A percentile compares a stretch with the other conserved stretches of the same genome.
These are phyloP conservation scores for Zymoseptoria pseudotritici DNA, from an alignment of 2,329 filamentous ascomycete genomes.

Conservation along the genomic window DNA sequence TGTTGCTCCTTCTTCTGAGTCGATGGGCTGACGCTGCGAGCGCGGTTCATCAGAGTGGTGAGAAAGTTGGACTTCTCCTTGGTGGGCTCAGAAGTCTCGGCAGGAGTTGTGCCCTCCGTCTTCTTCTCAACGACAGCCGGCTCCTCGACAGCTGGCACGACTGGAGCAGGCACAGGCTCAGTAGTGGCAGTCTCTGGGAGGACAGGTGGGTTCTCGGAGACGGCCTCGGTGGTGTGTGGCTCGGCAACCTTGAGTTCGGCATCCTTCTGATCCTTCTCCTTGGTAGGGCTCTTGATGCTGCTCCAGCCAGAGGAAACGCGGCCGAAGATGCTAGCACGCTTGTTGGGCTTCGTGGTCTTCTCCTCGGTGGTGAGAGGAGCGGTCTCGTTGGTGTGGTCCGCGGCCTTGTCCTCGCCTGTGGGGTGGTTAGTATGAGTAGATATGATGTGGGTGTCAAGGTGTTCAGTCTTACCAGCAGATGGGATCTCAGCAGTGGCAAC, in stretches of 20 bases:
- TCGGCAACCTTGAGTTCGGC: slow-evolving; percentile 51
- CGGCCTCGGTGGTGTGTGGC: slow-evolving; percentile 42
- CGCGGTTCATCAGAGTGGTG: slow-evolving; percentile 28
- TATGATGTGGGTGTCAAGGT: neutral
- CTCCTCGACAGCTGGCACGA: slow-evolving; percentile 29
- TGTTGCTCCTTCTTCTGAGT: slow-evolving; percentile 29
- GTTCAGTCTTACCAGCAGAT: slow-evolving; percentile 14
- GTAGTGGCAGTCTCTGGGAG: slow-evolving; percentile 38
- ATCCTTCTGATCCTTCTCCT: slow-evolving; percentile 67
- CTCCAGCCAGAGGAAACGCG: slow-evolving; percentile 54
- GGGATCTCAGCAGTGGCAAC: slow-evolving; percentile 24
- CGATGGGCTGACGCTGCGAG: slow-evolving; percentile 32
- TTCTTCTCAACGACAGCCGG: slow-evolving; percentile 35
- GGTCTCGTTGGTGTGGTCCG: slow-evolving; percentile 38
- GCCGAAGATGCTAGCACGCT: slow-evolving; percentile 80
- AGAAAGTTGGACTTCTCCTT: slow-evolving; percentile 31
- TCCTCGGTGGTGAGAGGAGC: slow-evolving; percentile 42
- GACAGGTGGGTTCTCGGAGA: slow-evolving; percentile 29
- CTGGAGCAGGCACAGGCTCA: slow-evolving; percentile 26
- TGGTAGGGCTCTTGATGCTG: slow-evolving; percentile 42
- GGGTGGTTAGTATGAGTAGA: slow-evolving; percentile 14
- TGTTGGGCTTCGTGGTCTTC: slow-evolving; percentile 58
- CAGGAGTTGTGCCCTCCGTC: slow-evolving; percentile 32
- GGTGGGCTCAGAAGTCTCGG: slow-evolving; percentile 30
- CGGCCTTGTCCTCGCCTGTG: slow-evolving; percentile 32